Evolutionary conservation across 106 monocot genomes (phyloP).

Genomic region (Xerophyta viscosa): DNA sequence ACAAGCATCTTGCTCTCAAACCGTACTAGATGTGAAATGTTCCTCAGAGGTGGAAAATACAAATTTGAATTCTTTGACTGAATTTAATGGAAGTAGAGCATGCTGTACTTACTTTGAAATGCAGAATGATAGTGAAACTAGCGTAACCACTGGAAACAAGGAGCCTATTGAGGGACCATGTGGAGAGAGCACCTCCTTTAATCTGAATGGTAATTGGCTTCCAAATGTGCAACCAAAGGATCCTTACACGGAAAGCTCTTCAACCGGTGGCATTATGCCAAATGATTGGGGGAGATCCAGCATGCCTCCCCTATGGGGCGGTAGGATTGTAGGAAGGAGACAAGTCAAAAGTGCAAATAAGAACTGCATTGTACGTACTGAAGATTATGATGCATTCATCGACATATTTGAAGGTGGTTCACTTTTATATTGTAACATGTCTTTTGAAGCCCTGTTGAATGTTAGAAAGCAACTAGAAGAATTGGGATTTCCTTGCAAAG

Average conservation of each 20-base stretch:
- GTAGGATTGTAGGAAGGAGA: conserved; percentile 52
- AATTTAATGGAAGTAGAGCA: conserved; percentile 15
- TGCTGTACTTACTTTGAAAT: conserved; percentile 33
- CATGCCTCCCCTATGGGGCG: conserved; percentile 66
- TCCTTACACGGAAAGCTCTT: conserved; percentile 13
- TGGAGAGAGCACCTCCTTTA: conserved; percentile 42
- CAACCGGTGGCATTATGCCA: conserved; percentile 14
- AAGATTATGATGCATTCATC: conserved; percentile 72
- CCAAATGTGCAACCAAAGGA: conserved; percentile 35
- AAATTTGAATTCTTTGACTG: conserved; percentile 12
- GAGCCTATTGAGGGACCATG: conserved; percentile 57
- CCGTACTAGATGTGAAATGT: conserved; percentile 28
- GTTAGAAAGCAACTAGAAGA: conserved; percentile 93
- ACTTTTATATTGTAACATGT: conserved; percentile 93
- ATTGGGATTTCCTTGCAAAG: conserved; percentile 97
- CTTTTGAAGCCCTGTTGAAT: conserved; percentile 85
- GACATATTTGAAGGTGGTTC: conserved; percentile 94
- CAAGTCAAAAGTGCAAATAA: conserved; percentile 45
- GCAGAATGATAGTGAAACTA: conserved; percentile 27
- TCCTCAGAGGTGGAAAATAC: conserved; percentile 16
- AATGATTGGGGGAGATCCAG: conserved; percentile 50
- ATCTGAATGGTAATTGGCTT: conserved; percentile 52
- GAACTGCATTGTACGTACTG: conserved; percentile 32
- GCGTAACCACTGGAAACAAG: conserved; percentile 23
- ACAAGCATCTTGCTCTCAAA: conserved; percentile 10